Percentiles rank a stretch among this genome's conserved stretches.
These are phyloP conservation scores for Rhizopus stolonifer DNA, from an alignment of 371 early-diverging fungal species.

Conservation along the genomic window DNA sequence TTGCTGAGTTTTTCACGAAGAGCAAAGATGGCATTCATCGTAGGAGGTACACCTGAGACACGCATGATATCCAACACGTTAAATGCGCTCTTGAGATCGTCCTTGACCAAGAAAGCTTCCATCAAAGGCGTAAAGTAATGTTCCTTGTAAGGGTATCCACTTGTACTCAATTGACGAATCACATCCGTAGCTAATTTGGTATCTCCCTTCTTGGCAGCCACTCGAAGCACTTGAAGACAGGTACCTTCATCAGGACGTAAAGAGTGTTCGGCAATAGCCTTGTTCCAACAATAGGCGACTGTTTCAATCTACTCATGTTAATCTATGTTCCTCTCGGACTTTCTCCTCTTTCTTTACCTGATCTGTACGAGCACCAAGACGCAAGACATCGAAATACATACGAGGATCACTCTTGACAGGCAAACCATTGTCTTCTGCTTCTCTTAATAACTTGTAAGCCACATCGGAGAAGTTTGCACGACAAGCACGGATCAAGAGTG, in stretches of 20 bases:
- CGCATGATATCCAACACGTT: slow-evolving; percentile 69
- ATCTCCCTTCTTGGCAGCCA: slow-evolving; percentile 63
- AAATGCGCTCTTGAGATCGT: slow-evolving; percentile 64
- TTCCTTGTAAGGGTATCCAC: slow-evolving; percentile 59
- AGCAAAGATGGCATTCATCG: slow-evolving; percentile 40
- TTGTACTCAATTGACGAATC: slow-evolving; percentile 54
- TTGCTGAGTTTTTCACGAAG: slow-evolving; percentile 25
- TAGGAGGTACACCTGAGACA: slow-evolving; percentile 46
- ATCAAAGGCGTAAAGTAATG: slow-evolving; percentile 71
- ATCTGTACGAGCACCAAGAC: slow-evolving; percentile 42
- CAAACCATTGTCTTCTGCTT: slow-evolving; percentile 47
- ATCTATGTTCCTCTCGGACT: not conserved
- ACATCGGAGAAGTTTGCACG: slow-evolving; percentile 34
- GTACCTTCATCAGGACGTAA: slow-evolving; percentile 66
- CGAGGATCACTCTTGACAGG: slow-evolving; percentile 41
- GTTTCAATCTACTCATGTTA: slow-evolving; percentile 32
- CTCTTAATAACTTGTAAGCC: slow-evolving; percentile 49
- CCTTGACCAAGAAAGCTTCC: slow-evolving; percentile 59
- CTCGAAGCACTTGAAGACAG: slow-evolving; percentile 55
- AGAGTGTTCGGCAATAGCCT: slow-evolving; percentile 35
- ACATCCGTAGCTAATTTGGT: slow-evolving; percentile 58
- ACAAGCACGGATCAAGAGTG: slow-evolving; percentile 39
- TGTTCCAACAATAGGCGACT: slow-evolving; percentile 54
- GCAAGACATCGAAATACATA: slow-evolving; percentile 50
- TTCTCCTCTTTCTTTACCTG: slow-evolving; percentile 21